Base-by-base conservation (phyloP, 495 filamentous ascomycete species). In the Mytilinidion resinicola region DNA sequence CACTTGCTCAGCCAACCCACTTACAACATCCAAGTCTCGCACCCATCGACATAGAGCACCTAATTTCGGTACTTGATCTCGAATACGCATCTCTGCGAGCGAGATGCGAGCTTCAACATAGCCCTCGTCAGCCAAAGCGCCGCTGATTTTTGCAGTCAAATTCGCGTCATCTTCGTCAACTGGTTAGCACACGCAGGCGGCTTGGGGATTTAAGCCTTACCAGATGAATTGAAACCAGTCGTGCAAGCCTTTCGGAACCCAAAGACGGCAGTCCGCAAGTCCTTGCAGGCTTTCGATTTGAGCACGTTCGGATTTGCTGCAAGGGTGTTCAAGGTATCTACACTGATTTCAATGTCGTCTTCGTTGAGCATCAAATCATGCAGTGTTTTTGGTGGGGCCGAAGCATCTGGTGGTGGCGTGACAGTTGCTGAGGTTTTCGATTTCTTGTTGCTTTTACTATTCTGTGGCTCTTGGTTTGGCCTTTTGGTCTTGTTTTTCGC, bases 21-120 rank as follows among this genome's bases (percentile, higher is more conserved):
- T 76, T 46, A 77, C 71, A 35, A 75, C 72, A 58, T 79, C 77
- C 21, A 78, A 66, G 51, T 78, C 76, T 47, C 77, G 63, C 35
- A 79, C 77, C 77, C 77, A 79, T 39, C 77, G 68, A 54, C 74
- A 76, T 9, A 79, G 65, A 1, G 77, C 73, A 4, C 77, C 77
- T 8, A 78, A 65, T 47, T 76, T 77, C 10, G 74, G 76, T 19
- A 63, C 66, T 39, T 78, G 64, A 10, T 66, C 61, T 30, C 74
- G 63, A 6, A 77, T 74, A 15, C 66, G 62, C 75, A 78, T 79
- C 70, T 78, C 76, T 37, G 74, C 68, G n/a, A 77, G 67, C 30
- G 75, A 54, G 12, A 78, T 70, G 21, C 67, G 62, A 1, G 75
- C 74, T 15, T 78, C 74, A 11, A 61, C 69, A 51, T 69, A 73